phyloP scores from a whole-genome alignment of 2,329 filamentous ascomycete species.

The Nemania sp. region DNA sequence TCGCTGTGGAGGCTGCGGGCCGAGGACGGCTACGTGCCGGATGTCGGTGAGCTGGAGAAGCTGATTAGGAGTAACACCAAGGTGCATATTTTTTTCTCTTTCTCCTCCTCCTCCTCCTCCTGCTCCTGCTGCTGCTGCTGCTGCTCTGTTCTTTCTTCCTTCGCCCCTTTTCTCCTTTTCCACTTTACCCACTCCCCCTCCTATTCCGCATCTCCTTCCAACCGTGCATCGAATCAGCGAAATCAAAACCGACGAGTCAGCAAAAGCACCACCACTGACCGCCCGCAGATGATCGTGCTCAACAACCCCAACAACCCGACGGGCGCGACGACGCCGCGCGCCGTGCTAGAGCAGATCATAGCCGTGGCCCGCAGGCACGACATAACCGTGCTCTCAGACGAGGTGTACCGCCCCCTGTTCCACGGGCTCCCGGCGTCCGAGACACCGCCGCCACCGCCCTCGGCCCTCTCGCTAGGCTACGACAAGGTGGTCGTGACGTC shows the following conservation, averaged over 20 bases:
- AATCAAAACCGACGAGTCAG: too few relatives aligned
- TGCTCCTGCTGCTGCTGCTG: background rate
- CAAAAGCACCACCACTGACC: background rate
- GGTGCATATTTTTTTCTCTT: conserved; percentile 51
- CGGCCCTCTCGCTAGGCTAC: conserved; percentile 73
- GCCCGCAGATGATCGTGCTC: conserved; percentile 53
- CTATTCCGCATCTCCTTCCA: background rate
- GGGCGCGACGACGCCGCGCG: conserved; percentile 68
- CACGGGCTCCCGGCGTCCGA: conserved; percentile 61
- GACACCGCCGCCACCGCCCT: conserved; percentile 70
- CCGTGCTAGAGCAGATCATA: conserved; percentile 64
- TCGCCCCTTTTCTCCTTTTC: background rate
- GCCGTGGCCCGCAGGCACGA: conserved; percentile 64
- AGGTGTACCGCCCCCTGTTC: conserved; percentile 85
- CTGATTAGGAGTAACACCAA: conserved; percentile 73
- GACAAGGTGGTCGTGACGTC: conserved; percentile 72
- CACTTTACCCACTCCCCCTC: background rate
- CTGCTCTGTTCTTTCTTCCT: background rate
- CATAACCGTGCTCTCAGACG: conserved; percentile 74
- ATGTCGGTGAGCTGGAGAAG: conserved; percentile 66
- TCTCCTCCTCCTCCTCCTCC: background rate
- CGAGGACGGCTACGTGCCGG: conserved; percentile 67
- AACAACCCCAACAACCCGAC: conserved; percentile 86
- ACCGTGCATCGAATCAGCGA: too few relatives aligned
- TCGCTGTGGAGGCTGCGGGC: conserved; percentile 73